phyloP scores from a whole-genome alignment of 2,329 filamentous ascomycete genomes.

The Cadophora luteo-olivacea region DNA sequence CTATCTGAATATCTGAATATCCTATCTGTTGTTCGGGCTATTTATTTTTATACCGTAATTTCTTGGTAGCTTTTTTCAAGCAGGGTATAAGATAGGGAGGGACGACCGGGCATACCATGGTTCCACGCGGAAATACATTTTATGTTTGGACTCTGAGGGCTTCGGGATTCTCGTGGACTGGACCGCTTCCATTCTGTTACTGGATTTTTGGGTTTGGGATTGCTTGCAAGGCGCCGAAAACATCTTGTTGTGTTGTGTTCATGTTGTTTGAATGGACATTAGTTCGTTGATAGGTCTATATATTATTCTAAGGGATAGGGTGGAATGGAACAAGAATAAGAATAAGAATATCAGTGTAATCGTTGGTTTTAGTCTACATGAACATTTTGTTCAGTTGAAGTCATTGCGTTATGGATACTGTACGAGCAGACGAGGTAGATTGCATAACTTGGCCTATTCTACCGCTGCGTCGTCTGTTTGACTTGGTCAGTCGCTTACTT shows the following conservation, averaged over 20 bases:
- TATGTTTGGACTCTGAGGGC: neutral
- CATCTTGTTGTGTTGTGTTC: neutral
- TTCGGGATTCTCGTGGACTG: neutral
- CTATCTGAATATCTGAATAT: no score
- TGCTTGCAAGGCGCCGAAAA: slow-evolving; percentile 17
- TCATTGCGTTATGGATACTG: no score
- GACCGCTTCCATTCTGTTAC: neutral
- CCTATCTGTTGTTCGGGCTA: neutral
- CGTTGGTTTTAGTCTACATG: no score
- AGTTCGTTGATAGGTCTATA: neutral
- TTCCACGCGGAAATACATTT: neutral
- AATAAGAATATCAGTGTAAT: no score
- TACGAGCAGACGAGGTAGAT: no score
- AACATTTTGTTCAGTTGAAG: no score
- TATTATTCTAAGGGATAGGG: neutral
- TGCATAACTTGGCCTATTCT: no score
- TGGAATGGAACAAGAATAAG: neutral
- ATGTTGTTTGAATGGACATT: neutral
- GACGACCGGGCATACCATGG: neutral
- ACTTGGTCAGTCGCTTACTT: no score
- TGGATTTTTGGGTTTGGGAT: neutral
- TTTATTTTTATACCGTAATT: neutral
- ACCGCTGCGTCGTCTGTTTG: no score
- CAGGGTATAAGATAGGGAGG: slow-evolving; percentile 1
- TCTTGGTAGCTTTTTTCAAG: slow-evolving; percentile 18